phyloP scores from a whole-genome alignment of 2,329 filamentous ascomycete genomes.

The Pseudogymnoascus sp. region DNA sequence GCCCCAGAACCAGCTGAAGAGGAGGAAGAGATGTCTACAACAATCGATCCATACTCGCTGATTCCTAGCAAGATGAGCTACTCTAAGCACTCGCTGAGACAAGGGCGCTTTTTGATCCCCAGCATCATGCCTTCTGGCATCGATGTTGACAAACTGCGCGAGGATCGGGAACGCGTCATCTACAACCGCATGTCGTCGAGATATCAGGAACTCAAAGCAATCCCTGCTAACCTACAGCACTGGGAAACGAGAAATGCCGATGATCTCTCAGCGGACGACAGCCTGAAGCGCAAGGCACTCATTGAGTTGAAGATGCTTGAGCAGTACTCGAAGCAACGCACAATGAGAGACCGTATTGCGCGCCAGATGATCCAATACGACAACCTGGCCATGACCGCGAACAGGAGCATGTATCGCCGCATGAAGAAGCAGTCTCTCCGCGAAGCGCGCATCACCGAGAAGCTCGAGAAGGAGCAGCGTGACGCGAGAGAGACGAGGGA shows the following conservation, averaged over 20 bases:
- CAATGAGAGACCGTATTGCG: conserved; percentile 78
- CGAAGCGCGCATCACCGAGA: conserved; percentile 95
- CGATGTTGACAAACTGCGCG: conserved; percentile 76
- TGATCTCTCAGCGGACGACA: conserved; percentile 67
- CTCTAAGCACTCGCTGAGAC: conserved; percentile 68
- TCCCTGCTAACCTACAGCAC: conserved; percentile 79
- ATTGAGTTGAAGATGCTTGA: conserved; percentile 93
- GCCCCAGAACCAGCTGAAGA: conserved; percentile 25
- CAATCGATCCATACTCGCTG: conserved; percentile 51
- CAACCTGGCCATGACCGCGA: conserved; percentile 94
- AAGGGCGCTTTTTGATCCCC: conserved; percentile 73
- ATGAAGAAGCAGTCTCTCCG: conserved; percentile 96
- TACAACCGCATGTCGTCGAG: conserved; percentile 86
- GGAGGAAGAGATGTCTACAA: conserved; percentile 21
- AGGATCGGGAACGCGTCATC: conserved; percentile 80
- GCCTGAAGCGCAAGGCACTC: conserved; percentile 78
- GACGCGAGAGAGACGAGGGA: conserved; percentile 93
- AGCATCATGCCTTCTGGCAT: conserved; percentile 84
- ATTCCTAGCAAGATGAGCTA: conserved; percentile 59
- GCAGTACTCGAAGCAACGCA: conserved; percentile 81
- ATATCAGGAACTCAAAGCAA: conserved; percentile 73
- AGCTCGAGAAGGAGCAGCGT: conserved; percentile 96
- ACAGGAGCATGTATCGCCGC: conserved; percentile 80
- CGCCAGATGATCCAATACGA: conserved; percentile 93
- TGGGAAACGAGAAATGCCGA: conserved; percentile 73